These are phyloP conservation scores for Magnolia officinalis DNA, from an alignment of 164 flowering plant genomes.

Conservation along the genomic window DNA sequence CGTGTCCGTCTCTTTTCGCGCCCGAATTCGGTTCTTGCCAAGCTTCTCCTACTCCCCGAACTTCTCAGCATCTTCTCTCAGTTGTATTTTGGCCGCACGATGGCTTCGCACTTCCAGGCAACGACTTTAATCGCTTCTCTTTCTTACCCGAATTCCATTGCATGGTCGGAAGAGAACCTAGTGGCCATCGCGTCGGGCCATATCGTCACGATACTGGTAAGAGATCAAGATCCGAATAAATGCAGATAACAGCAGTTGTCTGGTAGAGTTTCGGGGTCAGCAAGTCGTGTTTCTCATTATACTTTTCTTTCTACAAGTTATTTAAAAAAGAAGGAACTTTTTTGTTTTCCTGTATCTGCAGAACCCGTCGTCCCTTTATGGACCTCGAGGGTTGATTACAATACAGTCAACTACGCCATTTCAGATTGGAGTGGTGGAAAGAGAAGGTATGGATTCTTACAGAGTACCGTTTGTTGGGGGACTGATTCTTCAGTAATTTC, in stretches of 20 bases:
- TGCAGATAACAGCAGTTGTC: too few species aligned
- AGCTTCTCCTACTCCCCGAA: not conserved
- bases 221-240: not conserved
- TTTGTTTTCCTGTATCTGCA: slow-evolving; percentile 11
- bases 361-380: slow-evolving; percentile 68
- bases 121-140: slow-evolving; percentile 53
- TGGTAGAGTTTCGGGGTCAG: too few species aligned
- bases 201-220: slow-evolving; percentile 68
- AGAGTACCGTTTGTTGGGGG: not conserved
- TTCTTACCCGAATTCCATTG: slow-evolving; percentile 61
- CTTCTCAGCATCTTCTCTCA: not conserved
- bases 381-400: slow-evolving; percentile 70
- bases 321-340: not conserved
- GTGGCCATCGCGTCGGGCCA: slow-evolving; percentile 79
- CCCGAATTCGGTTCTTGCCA: not conserved
- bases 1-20: not conserved
- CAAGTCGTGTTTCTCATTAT: not conserved
- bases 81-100: not conserved
- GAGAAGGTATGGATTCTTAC: slow-evolving; percentile 39
- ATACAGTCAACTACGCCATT: slow-evolving; percentile 46
- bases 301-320: not conserved
- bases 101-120: slow-evolving; percentile 44
- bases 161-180: slow-evolving; percentile 89
- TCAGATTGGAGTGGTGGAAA: slow-evolving; percentile 53
- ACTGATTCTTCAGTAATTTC: not conserved